Base-by-base conservation (phyloP, 2,329 filamentous ascomycete genomes). In the Passalora sequoiae region DNA sequence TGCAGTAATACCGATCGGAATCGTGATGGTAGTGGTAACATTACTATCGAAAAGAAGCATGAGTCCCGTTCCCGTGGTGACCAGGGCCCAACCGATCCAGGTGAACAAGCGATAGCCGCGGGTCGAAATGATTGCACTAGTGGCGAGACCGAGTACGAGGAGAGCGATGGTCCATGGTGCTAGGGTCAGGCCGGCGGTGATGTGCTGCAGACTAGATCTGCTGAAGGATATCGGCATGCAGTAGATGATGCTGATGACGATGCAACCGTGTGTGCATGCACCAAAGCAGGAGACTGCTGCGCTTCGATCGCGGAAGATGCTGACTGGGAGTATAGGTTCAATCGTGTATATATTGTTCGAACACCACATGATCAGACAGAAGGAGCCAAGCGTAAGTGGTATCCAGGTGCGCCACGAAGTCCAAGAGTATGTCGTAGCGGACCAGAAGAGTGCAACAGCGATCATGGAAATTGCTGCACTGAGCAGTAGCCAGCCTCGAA, bases 41-140 rank as follows among this genome's bases (percentile, higher is more conserved):
- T 10, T 21, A 4, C 15, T 16, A 13, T 13, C 12, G 32, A 37
- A 38, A 13, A 43, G n/a, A 12, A 38, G 37, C 21, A 36, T 30
- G 15, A 43, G 31, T 4, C 40, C 40, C 6, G 22, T n/a, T 13
- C 81, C 80, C 2, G 80, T 51, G 0, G 76, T 80, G 1, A 75
- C 70, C 3, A 84, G 55, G 2, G 63, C 50, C 81, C 83, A 86
- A 24, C 83, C 83, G 1, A 55, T 44, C 72, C 79, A 80, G 46
- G 81, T 68, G 1, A 75, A 71, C 21, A 12, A 28, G 16, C 32
- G 31, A 36, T 30, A 31, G 9, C 32, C 25, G 15, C 17, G 13
- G 9, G 15, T 7, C 8, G 4, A 25, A 32, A 80, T 76, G 4
- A 73, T 46, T 36, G 77, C 58, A n/a, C 79, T 80, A 5, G 76